These are phyloP conservation scores for Aureobasidium lini DNA, from an alignment of 2,329 filamentous ascomycete species.

Conservation along the genomic window DNA sequence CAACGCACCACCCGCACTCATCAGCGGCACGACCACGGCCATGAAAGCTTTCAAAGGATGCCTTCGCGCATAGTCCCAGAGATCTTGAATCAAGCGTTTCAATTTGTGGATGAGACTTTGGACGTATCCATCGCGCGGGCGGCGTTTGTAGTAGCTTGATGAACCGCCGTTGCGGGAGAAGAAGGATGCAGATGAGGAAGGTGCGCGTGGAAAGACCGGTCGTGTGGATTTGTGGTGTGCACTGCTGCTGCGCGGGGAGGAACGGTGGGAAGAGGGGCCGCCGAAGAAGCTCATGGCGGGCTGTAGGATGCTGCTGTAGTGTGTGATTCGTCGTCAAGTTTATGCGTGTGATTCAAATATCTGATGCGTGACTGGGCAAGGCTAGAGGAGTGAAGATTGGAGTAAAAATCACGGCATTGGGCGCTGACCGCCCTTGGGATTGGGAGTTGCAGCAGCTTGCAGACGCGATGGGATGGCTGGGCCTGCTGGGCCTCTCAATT, in stretches of 20 bases:
- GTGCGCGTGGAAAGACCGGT: constrained; percentile 10
- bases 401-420: not conserved
- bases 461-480: not conserved
- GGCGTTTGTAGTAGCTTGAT: constrained; percentile 68
- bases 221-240: not conserved
- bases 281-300: constrained; percentile 12
- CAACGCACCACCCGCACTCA: constrained; percentile 70
- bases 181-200: constrained; percentile 4
- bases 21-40: constrained; percentile 75
- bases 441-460: not conserved
- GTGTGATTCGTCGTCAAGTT: not conserved
- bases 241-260: not conserved
- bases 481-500: not conserved
- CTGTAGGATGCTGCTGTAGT: no score
- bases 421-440: not conserved
- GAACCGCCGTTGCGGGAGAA: constrained; percentile 28
- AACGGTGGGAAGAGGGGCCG: constrained; percentile 6
- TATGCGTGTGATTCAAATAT: not conserved
- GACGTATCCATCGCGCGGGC: constrained; percentile 71
- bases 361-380: not conserved
- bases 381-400: not conserved
- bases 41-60: constrained; percentile 88
- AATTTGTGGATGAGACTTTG: constrained; percentile 66
- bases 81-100: constrained; percentile 69
- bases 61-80: constrained; percentile 71